Evolutionary conservation across 371 early-diverging fungal species (phyloP).

Genomic region (Mortierella sp.): DNA sequence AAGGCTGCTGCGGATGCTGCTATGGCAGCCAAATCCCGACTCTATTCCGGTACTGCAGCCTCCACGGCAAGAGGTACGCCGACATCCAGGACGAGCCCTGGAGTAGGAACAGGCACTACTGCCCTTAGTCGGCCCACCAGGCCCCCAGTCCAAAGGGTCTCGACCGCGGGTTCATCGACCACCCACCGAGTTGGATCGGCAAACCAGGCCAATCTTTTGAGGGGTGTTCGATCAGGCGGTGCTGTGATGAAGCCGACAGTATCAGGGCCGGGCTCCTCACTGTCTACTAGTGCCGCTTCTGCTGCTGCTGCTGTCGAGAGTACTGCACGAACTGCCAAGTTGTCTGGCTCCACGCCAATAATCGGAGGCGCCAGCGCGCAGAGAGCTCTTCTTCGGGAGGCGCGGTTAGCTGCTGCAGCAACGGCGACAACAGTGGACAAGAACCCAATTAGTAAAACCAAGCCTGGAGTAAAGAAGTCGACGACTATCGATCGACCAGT

Average conservation of each 20-base stretch:
- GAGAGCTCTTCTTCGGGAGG: slow-evolving; percentile 31
- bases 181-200: not conserved
- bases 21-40: slow-evolving; percentile 11
- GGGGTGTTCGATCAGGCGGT: slow-evolving; percentile 19
- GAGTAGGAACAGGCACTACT: not conserved
- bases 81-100: slow-evolving; percentile 6
- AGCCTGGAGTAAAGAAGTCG: too few relatives aligned
- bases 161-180: too few relatives aligned
- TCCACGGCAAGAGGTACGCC: not conserved
- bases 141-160: too few relatives aligned
- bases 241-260: slow-evolving; percentile 17
- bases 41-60: not conserved
- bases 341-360: not conserved
- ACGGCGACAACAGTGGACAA: not conserved
- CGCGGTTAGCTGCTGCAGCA: slow-evolving; percentile 16
- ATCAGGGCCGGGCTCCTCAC: not conserved
- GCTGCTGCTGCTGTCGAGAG: too few relatives aligned
- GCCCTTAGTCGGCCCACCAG: too few relatives aligned
- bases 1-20: slow-evolving; percentile 51
- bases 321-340: too few relatives aligned
- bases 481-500: too few relatives aligned
- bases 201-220: slow-evolving; percentile 13
- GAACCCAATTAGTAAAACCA: not conserved
- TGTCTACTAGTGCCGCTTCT: not conserved
- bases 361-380: slow-evolving; percentile 41